Evolutionary conservation across 1,139 yeast genomes (phyloP), one percentile per base, ranked within the genome.

Genomic region (Arxiozyma bovina): DNA sequence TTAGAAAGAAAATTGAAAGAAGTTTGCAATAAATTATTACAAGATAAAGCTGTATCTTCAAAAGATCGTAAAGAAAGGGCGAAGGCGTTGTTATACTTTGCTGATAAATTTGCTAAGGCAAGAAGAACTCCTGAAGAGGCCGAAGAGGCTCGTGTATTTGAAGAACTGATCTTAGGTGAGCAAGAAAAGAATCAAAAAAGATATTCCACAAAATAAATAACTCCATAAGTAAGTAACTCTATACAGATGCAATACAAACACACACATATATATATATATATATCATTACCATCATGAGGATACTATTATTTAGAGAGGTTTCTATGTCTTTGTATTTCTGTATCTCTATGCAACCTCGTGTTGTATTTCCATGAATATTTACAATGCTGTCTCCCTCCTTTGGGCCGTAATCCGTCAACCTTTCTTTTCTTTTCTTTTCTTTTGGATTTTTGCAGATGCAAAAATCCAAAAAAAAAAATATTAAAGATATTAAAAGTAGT

Each of bases 71-170:
- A 77, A 9, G 69, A 73, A 22, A 76, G 87, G 60, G 90, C 93
- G 0, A 80, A 81, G 53, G 83, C 84, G 0, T 69, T 86, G 60
- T 63, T 80, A 34, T 73, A 72, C 51, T 76, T 86, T 59, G 89
- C 89, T 23, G 77, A 77, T 53, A 73, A 77, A 59, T 80, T 86
- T 73, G 64, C 72, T 17, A 70, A 70, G 50, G 85, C 87, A 0
- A 68, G 77, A 63, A 77, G 95, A 66, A 74, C 84, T 4, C 75
- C 79, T 0, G 88, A 83, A 57, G 93, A 86, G 64, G 89, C 83
- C 34, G 87, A 81, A 60, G 93, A 85, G 56, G 87, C 86, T 7
- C 76, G 83, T 60, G 81, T 85, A 55, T 86, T 85, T 66, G 95
- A 86, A 70, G 89, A 83, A 61, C 71, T 86, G 72, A 83, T 85